Percentiles rank a stretch among this genome's conserved stretches.
phyloP scores from a whole-genome alignment of 441 rosid species.

The Pelargonium exstipulatum region DNA sequence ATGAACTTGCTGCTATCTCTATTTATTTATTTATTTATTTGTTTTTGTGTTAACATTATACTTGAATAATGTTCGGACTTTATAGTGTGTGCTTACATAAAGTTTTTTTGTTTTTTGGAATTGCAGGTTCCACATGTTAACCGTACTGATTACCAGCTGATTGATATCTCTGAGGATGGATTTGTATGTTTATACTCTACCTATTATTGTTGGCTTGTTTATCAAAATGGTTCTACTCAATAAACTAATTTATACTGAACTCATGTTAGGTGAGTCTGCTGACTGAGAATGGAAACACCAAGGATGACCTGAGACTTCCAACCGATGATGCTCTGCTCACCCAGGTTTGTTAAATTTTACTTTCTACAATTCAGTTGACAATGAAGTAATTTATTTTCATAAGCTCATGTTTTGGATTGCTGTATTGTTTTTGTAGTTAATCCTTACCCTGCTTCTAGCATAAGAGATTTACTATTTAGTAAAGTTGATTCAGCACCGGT shows the following conservation, averaged over 20 bases:
- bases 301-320: constrained; percentile 95
- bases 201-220: background rate
- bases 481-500: no score
- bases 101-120: background rate
- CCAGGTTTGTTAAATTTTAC: constrained; percentile 35
- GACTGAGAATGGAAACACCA: constrained; percentile 77
- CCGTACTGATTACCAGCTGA: constrained; percentile 80
- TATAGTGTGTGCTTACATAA: no score
- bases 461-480: no score
- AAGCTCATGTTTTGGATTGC: background rate
- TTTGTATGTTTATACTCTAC: constrained; percentile 38
- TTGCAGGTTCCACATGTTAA: constrained; percentile 81
- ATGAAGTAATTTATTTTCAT: no score
- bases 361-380: no score
- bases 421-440: no score
- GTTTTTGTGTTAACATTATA: no score
- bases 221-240: no score
- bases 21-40: no score
- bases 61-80: no score
- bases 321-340: constrained; percentile 66
- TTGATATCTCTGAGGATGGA: constrained; percentile 94
- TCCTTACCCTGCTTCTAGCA: no score
- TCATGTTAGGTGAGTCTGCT: constrained; percentile 57
- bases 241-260: background rate
- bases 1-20: background rate